A percentile compares a stretch with the other conserved stretches of the same genome.
Conservation (phyloP, 2,329 filamentous ascomycete species). For the Phialocephala subalpina region DNA sequence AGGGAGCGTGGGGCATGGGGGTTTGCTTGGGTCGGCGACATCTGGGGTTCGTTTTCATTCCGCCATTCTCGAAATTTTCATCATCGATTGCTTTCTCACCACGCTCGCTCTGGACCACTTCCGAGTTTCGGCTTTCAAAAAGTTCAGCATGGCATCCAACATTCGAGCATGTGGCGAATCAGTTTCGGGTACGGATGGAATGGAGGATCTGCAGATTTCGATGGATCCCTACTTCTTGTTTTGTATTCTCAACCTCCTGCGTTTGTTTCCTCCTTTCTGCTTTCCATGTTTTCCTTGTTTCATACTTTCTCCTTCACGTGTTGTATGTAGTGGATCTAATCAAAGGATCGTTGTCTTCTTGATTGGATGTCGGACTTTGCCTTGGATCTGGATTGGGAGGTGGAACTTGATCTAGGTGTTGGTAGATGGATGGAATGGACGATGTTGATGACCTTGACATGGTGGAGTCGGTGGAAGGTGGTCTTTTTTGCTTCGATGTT, state of each 20-base stretch:
- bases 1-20: slow-evolving; percentile 34
- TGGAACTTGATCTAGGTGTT: slow-evolving; percentile 20
- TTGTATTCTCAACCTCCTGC: slow-evolving; percentile 24
- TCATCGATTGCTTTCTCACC: neutral
- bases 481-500: neutral
- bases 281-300: slow-evolving; percentile 28
- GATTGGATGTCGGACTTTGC: neutral
- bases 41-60: slow-evolving; percentile 6
- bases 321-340: slow-evolving; percentile 3
- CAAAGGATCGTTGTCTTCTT: neutral
- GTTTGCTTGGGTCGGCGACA: slow-evolving; percentile 14
- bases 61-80: neutral
- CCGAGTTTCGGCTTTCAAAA: neutral
- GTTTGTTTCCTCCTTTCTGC: slow-evolving; percentile 4
- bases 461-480: slow-evolving; percentile 11
- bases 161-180: slow-evolving; percentile 5
- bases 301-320: slow-evolving; percentile 22
- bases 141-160: neutral
- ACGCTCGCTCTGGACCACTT: neutral
- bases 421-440: slow-evolving; percentile 20
- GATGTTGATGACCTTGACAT: slow-evolving; percentile 10
- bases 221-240: slow-evolving; percentile 16
- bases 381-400: slow-evolving; percentile 2
- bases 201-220: neutral
- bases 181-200: slow-evolving; percentile 4